These are phyloP conservation scores for Yamadazyma diospyri DNA, from an alignment of 1,139 yeast genomes.

Conservation along the genomic window DNA sequence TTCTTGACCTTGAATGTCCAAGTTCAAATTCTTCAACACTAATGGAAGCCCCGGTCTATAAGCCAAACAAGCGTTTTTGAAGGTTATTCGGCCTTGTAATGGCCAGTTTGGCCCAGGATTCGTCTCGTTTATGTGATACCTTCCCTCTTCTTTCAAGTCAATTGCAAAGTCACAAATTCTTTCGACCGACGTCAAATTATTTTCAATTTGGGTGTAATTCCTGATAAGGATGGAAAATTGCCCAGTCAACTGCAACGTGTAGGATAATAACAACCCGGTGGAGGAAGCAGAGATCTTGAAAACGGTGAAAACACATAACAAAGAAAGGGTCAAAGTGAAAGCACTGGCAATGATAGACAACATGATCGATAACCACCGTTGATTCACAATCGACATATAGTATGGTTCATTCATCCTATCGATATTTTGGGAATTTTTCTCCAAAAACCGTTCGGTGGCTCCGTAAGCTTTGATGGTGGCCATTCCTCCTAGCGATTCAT, in stretches of 20 bases:
- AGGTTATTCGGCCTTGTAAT: slow-evolving; percentile 46
- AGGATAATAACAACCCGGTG: slow-evolving; percentile 69
- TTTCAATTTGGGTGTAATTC: slow-evolving; percentile 70
- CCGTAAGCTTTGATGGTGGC: slow-evolving; percentile 66
- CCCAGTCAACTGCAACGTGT: slow-evolving; percentile 52
- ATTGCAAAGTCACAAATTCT: slow-evolving; percentile 69
- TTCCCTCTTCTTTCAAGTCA: slow-evolving; percentile 36
- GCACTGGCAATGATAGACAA: slow-evolving; percentile 55
- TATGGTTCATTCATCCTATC: slow-evolving; percentile 74
- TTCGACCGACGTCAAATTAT: slow-evolving; percentile 83
- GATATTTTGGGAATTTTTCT: slow-evolving; percentile 45
- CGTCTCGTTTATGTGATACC: slow-evolving; percentile 48
- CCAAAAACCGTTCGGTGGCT: slow-evolving; percentile 47
- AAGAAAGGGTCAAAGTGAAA: slow-evolving; percentile 47
- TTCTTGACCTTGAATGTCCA: slow-evolving; percentile 49
- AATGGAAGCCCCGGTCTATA: slow-evolving; percentile 77
- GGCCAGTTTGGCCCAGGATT: slow-evolving; percentile 54
- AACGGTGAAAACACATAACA: slow-evolving; percentile 64
- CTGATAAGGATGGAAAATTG: slow-evolving; percentile 50
- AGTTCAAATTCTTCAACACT: slow-evolving; percentile 57
- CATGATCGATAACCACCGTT: slow-evolving; percentile 75
- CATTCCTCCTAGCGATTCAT: slow-evolving; percentile 73
- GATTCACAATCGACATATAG: slow-evolving; percentile 61
- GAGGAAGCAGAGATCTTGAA: slow-evolving; percentile 64
- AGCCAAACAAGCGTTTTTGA: slow-evolving; percentile 56